These are phyloP conservation scores for Mortierella alpina DNA, from an alignment of 192 early-diverging fungal genomes.

Conservation along the genomic window DNA sequence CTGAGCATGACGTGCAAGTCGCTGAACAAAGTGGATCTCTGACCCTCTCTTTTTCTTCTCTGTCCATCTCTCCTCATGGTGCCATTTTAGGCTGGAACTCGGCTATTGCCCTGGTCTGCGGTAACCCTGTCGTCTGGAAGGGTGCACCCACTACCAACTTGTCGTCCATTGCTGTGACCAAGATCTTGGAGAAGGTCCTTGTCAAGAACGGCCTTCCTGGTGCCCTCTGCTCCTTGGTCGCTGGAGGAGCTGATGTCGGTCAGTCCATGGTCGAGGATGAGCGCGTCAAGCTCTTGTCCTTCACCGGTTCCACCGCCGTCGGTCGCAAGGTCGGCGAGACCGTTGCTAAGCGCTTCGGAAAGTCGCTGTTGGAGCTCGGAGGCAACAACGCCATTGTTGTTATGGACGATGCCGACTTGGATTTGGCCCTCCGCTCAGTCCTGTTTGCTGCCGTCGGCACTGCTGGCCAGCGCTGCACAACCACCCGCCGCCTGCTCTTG, in stretches of 20 bases:
- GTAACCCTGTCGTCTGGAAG: constrained; percentile 94
- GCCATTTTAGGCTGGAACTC: constrained; percentile 87
- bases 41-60: not conserved
- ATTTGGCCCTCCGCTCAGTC: constrained; percentile 85
- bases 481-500: constrained; percentile 89
- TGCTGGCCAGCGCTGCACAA: constrained; percentile 94
- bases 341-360: constrained; percentile 90
- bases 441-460: constrained; percentile 97
- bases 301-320: constrained; percentile 89
- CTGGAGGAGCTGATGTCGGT: constrained; percentile 89
- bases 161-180: constrained; percentile 88
- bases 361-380: constrained; percentile 88
- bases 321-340: constrained; percentile 81
- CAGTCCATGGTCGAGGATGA: constrained; percentile 75
- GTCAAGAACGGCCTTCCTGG: constrained; percentile 84
- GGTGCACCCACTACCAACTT: constrained; percentile 83
- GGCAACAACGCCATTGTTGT: constrained; percentile 98
- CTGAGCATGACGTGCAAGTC: not conserved
- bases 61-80: not conserved
- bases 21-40: not conserved
- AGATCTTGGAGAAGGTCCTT: constrained; percentile 85
- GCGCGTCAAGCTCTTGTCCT: constrained; percentile 84
- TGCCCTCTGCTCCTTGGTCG: constrained; percentile 83
- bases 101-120: constrained; percentile 88
- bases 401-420: constrained; percentile 90